A percentile compares a stretch with the other conserved stretches of the same genome.
Evolutionary conservation across 1,284 basidiomycete species (phyloP).

Genomic region (Cryptococcus sp.): DNA sequence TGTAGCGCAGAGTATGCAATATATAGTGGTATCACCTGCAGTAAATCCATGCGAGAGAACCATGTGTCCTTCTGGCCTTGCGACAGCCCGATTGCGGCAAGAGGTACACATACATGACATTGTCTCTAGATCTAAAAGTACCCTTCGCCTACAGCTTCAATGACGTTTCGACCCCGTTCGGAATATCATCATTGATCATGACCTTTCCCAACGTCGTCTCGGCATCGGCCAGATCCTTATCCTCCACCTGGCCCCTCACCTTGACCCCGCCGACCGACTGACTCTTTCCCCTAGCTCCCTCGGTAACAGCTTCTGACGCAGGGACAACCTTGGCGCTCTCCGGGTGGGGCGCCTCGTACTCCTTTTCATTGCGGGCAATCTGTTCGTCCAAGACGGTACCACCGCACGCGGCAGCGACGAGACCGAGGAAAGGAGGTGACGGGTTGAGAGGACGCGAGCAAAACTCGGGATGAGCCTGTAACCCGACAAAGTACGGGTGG

Average conservation of each 20-base stretch:
- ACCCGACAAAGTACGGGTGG: constrained; percentile 90
- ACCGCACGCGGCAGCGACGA: constrained; percentile 80
- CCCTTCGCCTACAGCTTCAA: not conserved
- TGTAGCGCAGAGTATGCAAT: not conserved
- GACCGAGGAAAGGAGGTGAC: constrained; percentile 93
- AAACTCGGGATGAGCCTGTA: constrained; percentile 98
- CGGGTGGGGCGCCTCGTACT: constrained; percentile 53
- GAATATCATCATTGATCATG: constrained; percentile 10
- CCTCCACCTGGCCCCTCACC: constrained; percentile 23
- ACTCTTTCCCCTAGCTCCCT: constrained; percentile 33
- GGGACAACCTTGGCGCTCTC: constrained; percentile 45
- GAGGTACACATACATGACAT: too few relatives aligned
- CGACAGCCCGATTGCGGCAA: too few relatives aligned
- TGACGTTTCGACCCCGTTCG: constrained; percentile 2
- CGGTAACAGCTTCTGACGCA: constrained; percentile 39
- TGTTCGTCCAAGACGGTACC: constrained; percentile 65
- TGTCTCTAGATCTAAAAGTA: too few relatives aligned
- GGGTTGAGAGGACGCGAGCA: constrained; percentile 98
- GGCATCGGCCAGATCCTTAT: constrained; percentile 13
- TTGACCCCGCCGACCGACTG: constrained; percentile 38
- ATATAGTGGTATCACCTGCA: not conserved
- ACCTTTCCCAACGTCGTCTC: constrained; percentile 21
- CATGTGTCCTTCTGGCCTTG: too few relatives aligned
- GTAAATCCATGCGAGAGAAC: too few relatives aligned
- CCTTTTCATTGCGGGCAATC: constrained; percentile 57